phyloP scores from a whole-genome alignment of 2,329 filamentous ascomycete species.

The Diplodia intermedia region DNA sequence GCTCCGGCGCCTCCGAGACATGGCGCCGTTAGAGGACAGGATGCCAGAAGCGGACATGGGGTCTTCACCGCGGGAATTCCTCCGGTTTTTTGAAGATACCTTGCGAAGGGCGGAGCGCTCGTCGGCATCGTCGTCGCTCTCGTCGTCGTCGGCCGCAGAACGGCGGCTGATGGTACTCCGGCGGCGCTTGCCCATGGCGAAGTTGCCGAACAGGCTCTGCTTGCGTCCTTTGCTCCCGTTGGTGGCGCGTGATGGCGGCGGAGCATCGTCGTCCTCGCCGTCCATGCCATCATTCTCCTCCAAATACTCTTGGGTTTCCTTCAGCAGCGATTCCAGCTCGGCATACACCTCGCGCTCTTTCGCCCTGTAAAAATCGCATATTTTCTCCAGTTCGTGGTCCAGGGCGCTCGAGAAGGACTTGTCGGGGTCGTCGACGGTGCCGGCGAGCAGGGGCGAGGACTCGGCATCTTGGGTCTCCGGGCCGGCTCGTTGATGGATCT shows the following conservation, averaged over 20 bases:
- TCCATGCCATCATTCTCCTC: constrained; percentile 56
- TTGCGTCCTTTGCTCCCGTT: constrained; percentile 50
- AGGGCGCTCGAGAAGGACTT: constrained; percentile 80
- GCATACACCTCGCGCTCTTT: constrained; percentile 89
- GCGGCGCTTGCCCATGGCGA: constrained; percentile 56
- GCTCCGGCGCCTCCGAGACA: constrained; percentile 62
- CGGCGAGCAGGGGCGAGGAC: constrained; percentile 78
- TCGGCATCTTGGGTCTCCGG: constrained; percentile 72
- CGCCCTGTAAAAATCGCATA: constrained; percentile 84
- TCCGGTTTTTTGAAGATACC: constrained; percentile 42
- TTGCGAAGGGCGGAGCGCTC: constrained; percentile 53
- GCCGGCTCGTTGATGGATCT: constrained; percentile 67
- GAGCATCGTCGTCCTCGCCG: constrained; percentile 47
- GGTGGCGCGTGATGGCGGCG: constrained; percentile 40
- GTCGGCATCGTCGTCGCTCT: constrained; percentile 69
- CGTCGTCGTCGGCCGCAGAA: constrained; percentile 62
- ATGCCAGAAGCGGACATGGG: constrained; percentile 16
- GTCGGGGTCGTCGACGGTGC: constrained; percentile 73
- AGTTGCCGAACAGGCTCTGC: constrained; percentile 61
- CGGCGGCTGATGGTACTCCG: constrained; percentile 51
- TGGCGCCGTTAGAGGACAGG: constrained; percentile 9
- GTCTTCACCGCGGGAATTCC: constrained; percentile 36
- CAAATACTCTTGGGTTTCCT: constrained; percentile 74
- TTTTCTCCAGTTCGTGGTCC: constrained; percentile 91
- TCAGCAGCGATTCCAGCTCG: constrained; percentile 78